Conservation (phyloP, 2,329 filamentous ascomycete species). For the Exophiala calicioides region DNA sequence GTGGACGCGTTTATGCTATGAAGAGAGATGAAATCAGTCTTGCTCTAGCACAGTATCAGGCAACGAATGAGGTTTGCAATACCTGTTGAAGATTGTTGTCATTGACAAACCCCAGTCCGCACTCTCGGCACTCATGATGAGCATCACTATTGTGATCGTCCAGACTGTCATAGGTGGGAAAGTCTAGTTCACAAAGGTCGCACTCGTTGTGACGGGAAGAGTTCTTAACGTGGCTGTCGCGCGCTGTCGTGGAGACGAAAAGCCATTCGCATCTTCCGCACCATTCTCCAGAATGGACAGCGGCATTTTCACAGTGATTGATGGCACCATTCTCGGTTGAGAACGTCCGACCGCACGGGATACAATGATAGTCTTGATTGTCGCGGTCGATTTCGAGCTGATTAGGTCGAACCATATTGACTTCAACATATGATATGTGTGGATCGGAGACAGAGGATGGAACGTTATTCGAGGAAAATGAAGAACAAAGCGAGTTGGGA, state of each 20-base stretch:
- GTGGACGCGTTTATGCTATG: constrained; percentile 30
- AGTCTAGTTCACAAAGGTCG: constrained; percentile 5
- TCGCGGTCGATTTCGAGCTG: constrained; percentile 6
- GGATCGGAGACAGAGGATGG: too few relatives aligned
- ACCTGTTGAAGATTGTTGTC: constrained; percentile 29
- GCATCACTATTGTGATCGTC: constrained; percentile 14
- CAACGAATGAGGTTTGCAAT: not conserved
- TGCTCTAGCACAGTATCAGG: not conserved
- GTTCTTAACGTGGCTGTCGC: constrained; percentile 7
- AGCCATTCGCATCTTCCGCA: constrained; percentile 21
- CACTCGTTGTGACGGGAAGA: constrained; percentile 18
- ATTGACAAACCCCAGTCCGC: constrained; percentile 18
- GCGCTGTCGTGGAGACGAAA: constrained; percentile 15
- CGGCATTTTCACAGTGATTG: constrained; percentile 19
- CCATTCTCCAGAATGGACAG: constrained; percentile 20
- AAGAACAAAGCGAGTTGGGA: too few relatives aligned
- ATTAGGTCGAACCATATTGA: constrained; percentile 15
- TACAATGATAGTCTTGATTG: constrained; percentile 4
- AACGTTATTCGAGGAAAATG: too few relatives aligned
- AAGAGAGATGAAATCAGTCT: not conserved
- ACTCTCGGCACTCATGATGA: constrained; percentile 23
- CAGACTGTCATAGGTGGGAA: constrained; percentile 1
- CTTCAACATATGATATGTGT: too few relatives aligned
- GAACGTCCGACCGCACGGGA: constrained; percentile 17
- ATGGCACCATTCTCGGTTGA: constrained; percentile 5